Evolutionary conservation across 257 asterid species (phyloP).

Genomic region (Echites panduratus): DNA sequence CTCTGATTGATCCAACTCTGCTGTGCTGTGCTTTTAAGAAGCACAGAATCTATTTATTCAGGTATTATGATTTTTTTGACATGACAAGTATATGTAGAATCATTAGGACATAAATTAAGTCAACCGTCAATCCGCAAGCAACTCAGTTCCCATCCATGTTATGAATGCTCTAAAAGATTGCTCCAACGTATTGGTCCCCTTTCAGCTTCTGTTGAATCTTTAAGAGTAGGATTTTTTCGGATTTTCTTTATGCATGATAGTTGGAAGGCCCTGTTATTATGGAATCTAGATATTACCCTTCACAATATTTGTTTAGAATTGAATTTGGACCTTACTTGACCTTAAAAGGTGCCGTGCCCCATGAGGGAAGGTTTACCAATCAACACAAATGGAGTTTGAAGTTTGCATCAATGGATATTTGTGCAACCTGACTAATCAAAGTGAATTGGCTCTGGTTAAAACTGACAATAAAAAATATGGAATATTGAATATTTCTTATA

Average conservation of each 20-base stretch:
- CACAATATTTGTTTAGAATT: neutral
- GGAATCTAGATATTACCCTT: neutral
- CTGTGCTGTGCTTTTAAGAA: slow-evolving; percentile 98
- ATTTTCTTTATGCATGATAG: neutral
- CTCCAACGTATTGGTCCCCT: neutral
- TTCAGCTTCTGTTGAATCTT: too few relatives aligned
- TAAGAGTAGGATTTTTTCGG: neutral
- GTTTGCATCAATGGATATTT: neutral
- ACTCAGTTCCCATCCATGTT: neutral
- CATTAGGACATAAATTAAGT: neutral
- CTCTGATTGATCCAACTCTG: slow-evolving; percentile 86
- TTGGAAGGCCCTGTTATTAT: neutral
- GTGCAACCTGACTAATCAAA: neutral
- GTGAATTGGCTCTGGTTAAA: neutral
- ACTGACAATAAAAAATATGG: neutral
- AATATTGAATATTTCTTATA: neutral
- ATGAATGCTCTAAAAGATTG: neutral
- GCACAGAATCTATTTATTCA: slow-evolving; percentile 89
- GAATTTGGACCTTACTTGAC: neutral
- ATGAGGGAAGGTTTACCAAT: neutral
- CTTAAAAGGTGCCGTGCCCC: neutral
- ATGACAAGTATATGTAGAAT: neutral
- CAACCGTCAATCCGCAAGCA: neutral
- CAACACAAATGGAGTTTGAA: neutral
- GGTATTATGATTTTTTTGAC: slow-evolving; percentile 35